Conservation (phyloP, 208 protist genomes). For the Acanthamoeba healyi region DNA sequence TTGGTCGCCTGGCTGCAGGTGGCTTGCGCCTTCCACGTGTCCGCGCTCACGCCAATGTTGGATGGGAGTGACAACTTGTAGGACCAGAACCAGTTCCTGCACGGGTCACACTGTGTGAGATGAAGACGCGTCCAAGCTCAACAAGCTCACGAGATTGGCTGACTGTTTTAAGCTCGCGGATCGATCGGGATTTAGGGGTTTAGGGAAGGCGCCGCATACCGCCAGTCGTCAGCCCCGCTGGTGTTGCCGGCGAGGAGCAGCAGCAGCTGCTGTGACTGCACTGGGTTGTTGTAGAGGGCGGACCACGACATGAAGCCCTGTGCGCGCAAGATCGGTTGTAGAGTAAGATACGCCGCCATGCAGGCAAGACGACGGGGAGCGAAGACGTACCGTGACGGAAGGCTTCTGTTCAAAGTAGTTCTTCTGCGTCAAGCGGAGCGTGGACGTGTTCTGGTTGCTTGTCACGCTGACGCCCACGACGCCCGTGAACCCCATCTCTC, state of each 20-base stretch:
- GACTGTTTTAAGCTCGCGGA: background rate
- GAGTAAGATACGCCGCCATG: no score
- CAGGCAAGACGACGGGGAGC: background rate
- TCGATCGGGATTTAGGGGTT: no score
- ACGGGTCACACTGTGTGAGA: no score
- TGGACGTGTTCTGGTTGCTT: background rate
- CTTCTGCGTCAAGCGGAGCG: background rate
- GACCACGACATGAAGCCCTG: background rate
- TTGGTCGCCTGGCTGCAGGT: background rate
- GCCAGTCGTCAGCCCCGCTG: background rate
- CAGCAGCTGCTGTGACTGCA: background rate
- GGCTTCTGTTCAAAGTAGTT: background rate
- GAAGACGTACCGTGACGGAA: background rate
- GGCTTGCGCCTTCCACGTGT: background rate
- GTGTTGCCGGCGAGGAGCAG: background rate
- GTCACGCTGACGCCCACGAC: background rate
- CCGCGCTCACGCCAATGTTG: background rate
- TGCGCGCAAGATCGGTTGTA: no score
- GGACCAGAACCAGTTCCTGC: slow-evolving; percentile 11
- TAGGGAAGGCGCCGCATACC: no score
- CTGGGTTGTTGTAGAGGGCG: background rate
- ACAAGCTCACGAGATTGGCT: background rate
- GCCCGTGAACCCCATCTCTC: background rate
- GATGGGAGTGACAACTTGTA: background rate
- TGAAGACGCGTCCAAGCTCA: no score